Evolutionary conservation across 176 grass and related monocot species (phyloP).

Genomic region (Oryza officinalis): DNA sequence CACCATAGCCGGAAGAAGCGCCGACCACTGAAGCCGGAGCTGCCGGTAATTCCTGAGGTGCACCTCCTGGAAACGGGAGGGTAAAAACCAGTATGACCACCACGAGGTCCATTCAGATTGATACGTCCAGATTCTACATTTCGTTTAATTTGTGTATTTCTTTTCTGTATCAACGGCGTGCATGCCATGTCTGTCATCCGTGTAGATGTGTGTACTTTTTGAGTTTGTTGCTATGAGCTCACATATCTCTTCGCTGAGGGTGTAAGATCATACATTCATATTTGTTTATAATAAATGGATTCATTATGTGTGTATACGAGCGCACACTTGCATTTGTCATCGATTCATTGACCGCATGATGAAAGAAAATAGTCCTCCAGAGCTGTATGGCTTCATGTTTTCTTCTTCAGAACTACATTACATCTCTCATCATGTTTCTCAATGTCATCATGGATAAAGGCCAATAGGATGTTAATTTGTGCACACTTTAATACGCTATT

Average conservation of each 20-base stretch:
- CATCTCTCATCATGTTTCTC: background rate
- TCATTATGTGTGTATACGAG: background rate
- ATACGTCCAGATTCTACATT: background rate
- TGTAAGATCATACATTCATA: background rate
- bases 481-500: no score
- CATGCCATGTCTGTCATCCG: background rate
- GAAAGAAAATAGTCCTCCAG: no score
- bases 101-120: background rate
- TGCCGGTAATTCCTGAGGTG: background rate
- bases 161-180: background rate
- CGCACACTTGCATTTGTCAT: background rate
- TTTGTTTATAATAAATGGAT: constrained; percentile 16
- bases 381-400: background rate
- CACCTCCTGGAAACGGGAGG: background rate
- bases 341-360: background rate
- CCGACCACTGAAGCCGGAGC: background rate
- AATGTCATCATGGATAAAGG: background rate
- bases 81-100: constrained; percentile 23
- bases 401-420: background rate
- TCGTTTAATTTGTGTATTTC: background rate
- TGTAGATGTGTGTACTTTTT: background rate
- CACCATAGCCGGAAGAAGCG: background rate
- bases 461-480: background rate
- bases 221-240: constrained; percentile 12
- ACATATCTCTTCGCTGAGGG: background rate